Conservation (phyloP, 768 basidiomycete genomes). For the Leccinum sublutescens region DNA sequence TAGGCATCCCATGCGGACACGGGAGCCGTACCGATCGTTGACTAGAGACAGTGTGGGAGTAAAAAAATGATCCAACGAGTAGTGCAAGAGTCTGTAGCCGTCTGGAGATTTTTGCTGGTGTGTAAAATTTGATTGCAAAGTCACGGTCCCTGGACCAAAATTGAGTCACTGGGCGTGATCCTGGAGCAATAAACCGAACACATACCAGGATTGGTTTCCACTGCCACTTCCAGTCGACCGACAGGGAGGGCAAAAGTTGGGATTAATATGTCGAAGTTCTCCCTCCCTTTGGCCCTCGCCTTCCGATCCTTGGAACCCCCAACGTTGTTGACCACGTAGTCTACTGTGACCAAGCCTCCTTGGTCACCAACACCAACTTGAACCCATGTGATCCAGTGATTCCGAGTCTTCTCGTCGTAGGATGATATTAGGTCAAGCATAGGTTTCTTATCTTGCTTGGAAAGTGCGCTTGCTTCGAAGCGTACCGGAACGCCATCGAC, state of each 20-base stretch:
- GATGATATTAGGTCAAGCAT: conserved; percentile 38
- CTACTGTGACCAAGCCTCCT: conserved; percentile 53
- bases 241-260: conserved; percentile 75
- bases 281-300: conserved; percentile 32
- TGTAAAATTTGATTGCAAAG: conserved; percentile 54
- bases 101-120: conserved; percentile 43
- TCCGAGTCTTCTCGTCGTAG: conserved; percentile 53
- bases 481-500: conserved; percentile 64
- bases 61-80: conserved; percentile 56
- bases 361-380: conserved; percentile 54
- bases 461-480: conserved; percentile 49
- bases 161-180: conserved; percentile 6
- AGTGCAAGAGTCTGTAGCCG: conserved; percentile 54
- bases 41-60: conserved; percentile 50
- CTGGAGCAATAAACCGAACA: not conserved
- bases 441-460: conserved; percentile 35
- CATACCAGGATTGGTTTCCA: conserved; percentile 56
- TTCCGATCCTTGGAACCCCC: conserved; percentile 25
- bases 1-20: conserved; percentile 8
- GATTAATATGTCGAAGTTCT: conserved; percentile 48
- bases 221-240: conserved; percentile 59
- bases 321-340: conserved; percentile 57
- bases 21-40: conserved; percentile 7
- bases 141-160: conserved; percentile 42
- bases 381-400: conserved; percentile 66